phyloP scores from a whole-genome alignment of 2,329 filamentous ascomycete genomes.

The Grosmannia serpens region DNA sequence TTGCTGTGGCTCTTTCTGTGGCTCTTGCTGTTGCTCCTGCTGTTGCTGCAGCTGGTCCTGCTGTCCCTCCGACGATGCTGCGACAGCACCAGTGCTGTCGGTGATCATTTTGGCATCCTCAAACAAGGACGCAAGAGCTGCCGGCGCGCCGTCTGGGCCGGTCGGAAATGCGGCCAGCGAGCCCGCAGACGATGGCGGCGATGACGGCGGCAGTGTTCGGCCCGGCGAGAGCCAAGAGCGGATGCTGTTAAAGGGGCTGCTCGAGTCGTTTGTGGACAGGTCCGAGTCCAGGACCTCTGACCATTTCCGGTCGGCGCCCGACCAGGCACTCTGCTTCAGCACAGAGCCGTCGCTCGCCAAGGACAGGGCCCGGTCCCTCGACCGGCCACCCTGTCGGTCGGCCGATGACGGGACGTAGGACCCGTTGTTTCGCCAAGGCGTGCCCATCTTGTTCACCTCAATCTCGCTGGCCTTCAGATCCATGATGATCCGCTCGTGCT shows the following conservation, averaged over 20 bases:
- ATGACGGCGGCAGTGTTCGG: slow-evolving; percentile 3
- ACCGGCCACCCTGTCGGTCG: neutral
- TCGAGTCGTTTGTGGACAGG: slow-evolving; percentile 10
- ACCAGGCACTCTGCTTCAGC: slow-evolving; percentile 3
- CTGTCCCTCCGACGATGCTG: neutral
- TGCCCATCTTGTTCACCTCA: slow-evolving; percentile 11
- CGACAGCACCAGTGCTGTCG: neutral
- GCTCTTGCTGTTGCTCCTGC: neutral
- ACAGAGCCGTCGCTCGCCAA: slow-evolving; percentile 6
- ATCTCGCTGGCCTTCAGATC: slow-evolving; percentile 12
- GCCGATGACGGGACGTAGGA: neutral
- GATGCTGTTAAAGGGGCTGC: slow-evolving; percentile 12
- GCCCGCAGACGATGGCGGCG: slow-evolving; percentile 9
- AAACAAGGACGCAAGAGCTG: slow-evolving; percentile 8
- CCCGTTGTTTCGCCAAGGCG: slow-evolving; percentile 9
- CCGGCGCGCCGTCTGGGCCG: neutral
- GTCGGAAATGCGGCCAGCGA: neutral
- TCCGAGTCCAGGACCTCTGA: slow-evolving; percentile 6
- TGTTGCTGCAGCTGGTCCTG: neutral
- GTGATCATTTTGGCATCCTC: slow-evolving; percentile 6
- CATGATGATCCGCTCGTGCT: slow-evolving; percentile 13
- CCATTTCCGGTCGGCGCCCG: slow-evolving; percentile 3
- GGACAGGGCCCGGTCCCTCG: slow-evolving; percentile 10
- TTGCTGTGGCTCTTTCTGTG: too few species aligned
- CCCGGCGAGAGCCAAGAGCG: slow-evolving; percentile 12